Evolutionary conservation across 2,329 filamentous ascomycete genomes (phyloP), one percentile per base, ranked within the genome.

Genomic region (Xylaria sp.): DNA sequence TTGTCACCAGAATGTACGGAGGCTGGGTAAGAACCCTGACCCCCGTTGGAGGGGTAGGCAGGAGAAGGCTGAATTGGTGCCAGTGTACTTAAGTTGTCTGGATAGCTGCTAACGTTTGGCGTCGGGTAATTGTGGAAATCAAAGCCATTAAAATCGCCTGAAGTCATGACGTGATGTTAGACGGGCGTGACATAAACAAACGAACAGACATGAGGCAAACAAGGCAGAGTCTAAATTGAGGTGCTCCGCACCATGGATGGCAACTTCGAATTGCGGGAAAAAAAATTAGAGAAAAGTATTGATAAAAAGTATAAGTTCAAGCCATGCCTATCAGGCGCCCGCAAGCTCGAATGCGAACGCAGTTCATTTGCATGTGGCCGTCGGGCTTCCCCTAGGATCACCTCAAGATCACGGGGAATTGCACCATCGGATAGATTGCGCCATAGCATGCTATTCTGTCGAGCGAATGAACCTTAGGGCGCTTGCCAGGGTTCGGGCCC

Each of bases 61-160:
- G 82, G 73, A 64, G 84, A 81, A 31, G 86, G 84, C 79, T 88
- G 86, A 72, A 89, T 83, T 69, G 86, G 82, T 73, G 84, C 83
- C 70, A 85, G 77, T 68, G 75, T 80, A 64, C 78, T 80, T 67
- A 85, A 70, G 69, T 77, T 80, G 69, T 85, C 83, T 61, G 81
- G 76, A 72, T 82, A 85, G 58, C 77, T 79, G 74, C 82, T 83
- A 75, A 87, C 80, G 73, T 84, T 82, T 66, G 85, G 82, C 72
- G 85, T 83, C 62, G 84, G 79, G 78, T 88, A 89, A 68, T 82
- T 78, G 78, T 83, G 83, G 75, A 88, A 89, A 73, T 88, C 86
- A 73, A 84, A 80, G 72, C 87, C 87, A 79, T 81, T 84, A 76
- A 88, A 89, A 72, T 89, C 86, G 80, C 85, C 86, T 89, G 83